phyloP scores from a whole-genome alignment of 495 filamentous ascomycete genomes.

The Astrocystis sublimbata region DNA sequence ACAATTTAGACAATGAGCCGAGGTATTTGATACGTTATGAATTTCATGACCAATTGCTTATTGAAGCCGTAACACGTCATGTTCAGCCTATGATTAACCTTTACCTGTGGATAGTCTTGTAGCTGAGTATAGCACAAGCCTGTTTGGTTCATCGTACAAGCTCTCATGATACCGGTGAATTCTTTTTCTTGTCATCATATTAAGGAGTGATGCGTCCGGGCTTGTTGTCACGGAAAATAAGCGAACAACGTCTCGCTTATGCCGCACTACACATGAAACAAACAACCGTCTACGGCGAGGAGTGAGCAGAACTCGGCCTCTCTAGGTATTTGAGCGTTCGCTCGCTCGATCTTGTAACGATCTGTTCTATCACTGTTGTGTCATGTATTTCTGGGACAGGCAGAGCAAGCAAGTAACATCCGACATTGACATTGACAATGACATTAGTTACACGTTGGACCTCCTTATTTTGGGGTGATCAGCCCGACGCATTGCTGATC shows the following conservation, averaged over 20 bases:
- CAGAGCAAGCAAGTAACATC: not conserved
- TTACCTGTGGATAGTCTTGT: not conserved
- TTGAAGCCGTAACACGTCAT: not conserved
- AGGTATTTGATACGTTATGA: not conserved
- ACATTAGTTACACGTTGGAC: no score
- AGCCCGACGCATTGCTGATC: no score
- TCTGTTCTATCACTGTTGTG: not conserved
- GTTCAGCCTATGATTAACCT: not conserved
- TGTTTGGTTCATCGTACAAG: not conserved
- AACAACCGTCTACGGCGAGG: no score
- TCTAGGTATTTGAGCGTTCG: not conserved
- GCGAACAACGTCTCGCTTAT: slow-evolving; percentile 11
- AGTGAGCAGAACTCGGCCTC: not conserved
- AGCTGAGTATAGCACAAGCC: not conserved
- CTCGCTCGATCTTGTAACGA: not conserved
- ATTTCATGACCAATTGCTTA: not conserved
- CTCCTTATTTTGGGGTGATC: no score
- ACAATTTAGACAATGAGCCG: not conserved
- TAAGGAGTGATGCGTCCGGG: not conserved
- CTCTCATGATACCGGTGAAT: not conserved
- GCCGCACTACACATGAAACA: slow-evolving; percentile 7
- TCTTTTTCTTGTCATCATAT: not conserved
- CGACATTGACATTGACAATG: no score
- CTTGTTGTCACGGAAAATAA: not conserved
- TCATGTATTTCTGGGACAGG: not conserved